Conservation (phyloP, 2,329 filamentous ascomycete genomes). For the Colletotrichum acutatum region DNA sequence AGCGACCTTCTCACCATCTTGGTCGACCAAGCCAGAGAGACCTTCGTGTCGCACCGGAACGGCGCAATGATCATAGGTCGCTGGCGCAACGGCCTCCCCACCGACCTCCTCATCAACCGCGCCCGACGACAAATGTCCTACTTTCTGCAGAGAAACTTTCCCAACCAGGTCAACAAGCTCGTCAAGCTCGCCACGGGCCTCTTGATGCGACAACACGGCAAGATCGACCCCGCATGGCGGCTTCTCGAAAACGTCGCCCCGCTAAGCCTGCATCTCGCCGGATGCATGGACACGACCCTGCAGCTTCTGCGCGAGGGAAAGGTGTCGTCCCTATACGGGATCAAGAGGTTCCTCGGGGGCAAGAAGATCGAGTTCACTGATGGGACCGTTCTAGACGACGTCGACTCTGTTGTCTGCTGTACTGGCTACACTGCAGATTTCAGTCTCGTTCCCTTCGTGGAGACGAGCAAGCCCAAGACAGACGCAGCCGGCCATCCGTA, state of each 20-base stretch:
- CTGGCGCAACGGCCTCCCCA: slow-evolving; percentile 46
- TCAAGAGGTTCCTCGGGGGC: slow-evolving; percentile 40
- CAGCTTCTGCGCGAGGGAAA: slow-evolving; percentile 41
- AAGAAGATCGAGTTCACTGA: slow-evolving; percentile 41
- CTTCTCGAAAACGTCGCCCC: slow-evolving; percentile 38
- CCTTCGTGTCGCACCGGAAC: slow-evolving; percentile 54
- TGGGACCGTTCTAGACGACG: slow-evolving; percentile 40
- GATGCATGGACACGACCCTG: slow-evolving; percentile 42
- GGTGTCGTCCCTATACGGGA: slow-evolving; percentile 42
- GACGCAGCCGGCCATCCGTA: slow-evolving; percentile 38
- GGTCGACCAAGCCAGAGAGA: slow-evolving; percentile 46
- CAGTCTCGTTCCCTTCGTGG: slow-evolving; percentile 37
- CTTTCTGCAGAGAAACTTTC: slow-evolving; percentile 40
- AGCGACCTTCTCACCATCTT: slow-evolving; percentile 50
- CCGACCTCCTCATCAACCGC: slow-evolving; percentile 47
- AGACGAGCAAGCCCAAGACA: slow-evolving; percentile 36
- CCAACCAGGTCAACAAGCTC: slow-evolving; percentile 24
- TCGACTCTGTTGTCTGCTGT: slow-evolving; percentile 43
- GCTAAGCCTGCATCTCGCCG: slow-evolving; percentile 35
- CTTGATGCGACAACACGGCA: slow-evolving; percentile 28
- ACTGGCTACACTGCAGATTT: slow-evolving; percentile 43
- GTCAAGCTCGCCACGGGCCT: slow-evolving; percentile 20
- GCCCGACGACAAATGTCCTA: slow-evolving; percentile 45
- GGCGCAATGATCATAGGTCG: slow-evolving; percentile 49
- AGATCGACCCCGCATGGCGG: slow-evolving; percentile 45